Base-by-base conservation (phyloP, 352 stramenopile species). In the Vaucheria bursata region DNA sequence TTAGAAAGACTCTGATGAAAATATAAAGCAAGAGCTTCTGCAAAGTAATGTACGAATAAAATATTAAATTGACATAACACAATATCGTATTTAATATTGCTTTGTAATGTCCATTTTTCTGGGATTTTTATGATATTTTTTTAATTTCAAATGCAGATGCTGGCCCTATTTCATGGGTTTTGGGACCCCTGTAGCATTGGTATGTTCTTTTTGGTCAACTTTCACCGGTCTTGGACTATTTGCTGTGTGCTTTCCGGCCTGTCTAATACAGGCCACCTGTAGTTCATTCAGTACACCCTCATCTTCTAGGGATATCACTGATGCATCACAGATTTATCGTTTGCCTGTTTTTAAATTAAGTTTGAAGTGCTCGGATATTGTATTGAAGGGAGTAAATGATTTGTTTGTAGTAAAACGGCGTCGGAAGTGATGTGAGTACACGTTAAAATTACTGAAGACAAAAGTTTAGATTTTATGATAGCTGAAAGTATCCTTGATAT, bases 121-220 rank as follows among this genome's bases (percentile, higher is more conserved):
- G n/a, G n/a, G n/a, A n/a, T n/a, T n/a, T n/a, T n/a, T n/a, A n/a
- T n/a, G n/a, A n/a, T n/a, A n/a, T n/a, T n/a, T n/a, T n/a, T n/a
- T n/a, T n/a, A n/a, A n/a, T n/a, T n/a, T n/a, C 45, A 25, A 18
- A 25, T 25, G 45, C 45, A 59, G 45, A 25, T 25, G 37, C 53
- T 68, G 53, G 53, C 2, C 53, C 6, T 68, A 68, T 34, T 68
- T 68, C 53, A 2, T 68, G 53, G 53, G 53, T 7, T 68, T 68
- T 34, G 53, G 53, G 2, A 68, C 53, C 31, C 53, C 53, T 7
- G 53, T 68, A 34, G 53, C 53, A 2, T 34, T 68, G 2, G 53
- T 68, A 34, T 68, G 31, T 2, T 68, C 53, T 34, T 68, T 68
- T 34, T 68, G 53, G 53, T 68, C 53, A 31, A 68, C 53, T 2